A percentile compares a stretch with the other conserved stretches of the same genome.
Evolutionary conservation across 768 basidiomycete genomes (phyloP).

Genomic region (Phaeotremella skinneri): DNA sequence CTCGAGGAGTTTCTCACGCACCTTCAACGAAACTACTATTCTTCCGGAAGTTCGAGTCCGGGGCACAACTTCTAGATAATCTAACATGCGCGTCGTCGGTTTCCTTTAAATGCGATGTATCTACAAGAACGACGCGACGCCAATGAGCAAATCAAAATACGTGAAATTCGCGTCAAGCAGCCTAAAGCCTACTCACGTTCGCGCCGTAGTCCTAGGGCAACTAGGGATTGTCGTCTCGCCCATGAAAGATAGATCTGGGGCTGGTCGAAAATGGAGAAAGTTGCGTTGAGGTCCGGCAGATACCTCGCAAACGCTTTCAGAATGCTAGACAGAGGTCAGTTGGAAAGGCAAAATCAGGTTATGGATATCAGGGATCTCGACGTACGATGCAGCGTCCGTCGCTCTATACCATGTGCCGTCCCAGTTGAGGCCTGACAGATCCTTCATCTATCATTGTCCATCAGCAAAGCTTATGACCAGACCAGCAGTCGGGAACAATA

Average conservation of each 20-base stretch:
- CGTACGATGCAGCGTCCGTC: slow-evolving; percentile 35
- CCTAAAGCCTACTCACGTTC: slow-evolving; percentile 49
- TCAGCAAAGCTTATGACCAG: not conserved
- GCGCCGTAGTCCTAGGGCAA: slow-evolving; percentile 44
- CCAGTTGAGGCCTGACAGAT: slow-evolving; percentile 46
- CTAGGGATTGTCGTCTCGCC: slow-evolving; percentile 41
- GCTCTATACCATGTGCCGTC: slow-evolving; percentile 47
- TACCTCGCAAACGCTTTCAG: slow-evolving; percentile 35
- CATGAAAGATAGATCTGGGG: slow-evolving; percentile 50
- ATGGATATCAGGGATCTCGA: not conserved
- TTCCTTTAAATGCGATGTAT: slow-evolving; percentile 47
- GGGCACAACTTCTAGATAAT: slow-evolving; percentile 44
- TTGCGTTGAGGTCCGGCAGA: slow-evolving; percentile 46
- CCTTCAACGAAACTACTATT: slow-evolving; percentile 31
- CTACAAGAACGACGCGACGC: slow-evolving; percentile 14
- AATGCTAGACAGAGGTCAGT: slow-evolving; percentile 19
- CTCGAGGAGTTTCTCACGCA: slow-evolving; percentile 9
- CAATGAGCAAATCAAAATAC: too few species aligned
- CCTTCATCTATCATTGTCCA: slow-evolving; percentile 33
- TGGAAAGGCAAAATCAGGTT: not conserved
- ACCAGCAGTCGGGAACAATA: not conserved
- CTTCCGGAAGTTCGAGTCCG: slow-evolving; percentile 42
- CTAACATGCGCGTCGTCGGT: slow-evolving; percentile 41
- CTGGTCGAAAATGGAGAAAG: slow-evolving; percentile 51
- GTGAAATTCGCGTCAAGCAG: too few species aligned